Evolutionary conservation across 345 rosid genomes (phyloP), one percentile per base, ranked within the genome.

Genomic region (Salix dunnii): DNA sequence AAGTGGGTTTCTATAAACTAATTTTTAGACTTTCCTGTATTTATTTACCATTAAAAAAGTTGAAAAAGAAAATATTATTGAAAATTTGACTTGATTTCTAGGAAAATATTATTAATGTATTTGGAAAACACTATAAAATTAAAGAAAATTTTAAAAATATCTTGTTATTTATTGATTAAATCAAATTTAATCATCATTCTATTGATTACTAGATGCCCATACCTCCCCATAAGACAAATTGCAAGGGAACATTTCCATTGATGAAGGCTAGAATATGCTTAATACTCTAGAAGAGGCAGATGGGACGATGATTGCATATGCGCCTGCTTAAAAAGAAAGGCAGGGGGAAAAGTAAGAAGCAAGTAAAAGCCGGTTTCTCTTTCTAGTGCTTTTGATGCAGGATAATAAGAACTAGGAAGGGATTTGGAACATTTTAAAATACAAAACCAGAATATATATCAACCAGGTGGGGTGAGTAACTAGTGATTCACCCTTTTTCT

Each of bases 191-290:
- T 40, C 3, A 0, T 40, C 0, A 40, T 9, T 40, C 0, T 40
- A 9, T 40, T 40, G 11, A 10, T 40, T 20, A 11, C 9, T 10
- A 17, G 74, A 71, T 71, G 51, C 25, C 43, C 63, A 5, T 27
- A 0, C 25, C 67, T 31, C 18, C 53, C 66, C 21, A 33, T 5
- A 48, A 33, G 20, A 66, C 72, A 21, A 28, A 74, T 74, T 63
- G 77, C 21, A 46, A 3, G 43, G n/a, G 63, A 75, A 51, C 51
- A 48, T 67, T 10, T 67, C 43, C 74, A 30, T 33, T 42, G 43
- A 31, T 21, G 8, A 43, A 46, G 62, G 74, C 18, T 30, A 16
- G 74, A 76, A 76, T 70, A 76, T 70, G 69, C 79, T 33, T 63
- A n/a, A 70, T 60, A 20, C 46, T 60, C 31, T 42, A 16, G 36